Base-by-base conservation (phyloP, 164 flowering plant species). In the Tetracentron sinense region DNA sequence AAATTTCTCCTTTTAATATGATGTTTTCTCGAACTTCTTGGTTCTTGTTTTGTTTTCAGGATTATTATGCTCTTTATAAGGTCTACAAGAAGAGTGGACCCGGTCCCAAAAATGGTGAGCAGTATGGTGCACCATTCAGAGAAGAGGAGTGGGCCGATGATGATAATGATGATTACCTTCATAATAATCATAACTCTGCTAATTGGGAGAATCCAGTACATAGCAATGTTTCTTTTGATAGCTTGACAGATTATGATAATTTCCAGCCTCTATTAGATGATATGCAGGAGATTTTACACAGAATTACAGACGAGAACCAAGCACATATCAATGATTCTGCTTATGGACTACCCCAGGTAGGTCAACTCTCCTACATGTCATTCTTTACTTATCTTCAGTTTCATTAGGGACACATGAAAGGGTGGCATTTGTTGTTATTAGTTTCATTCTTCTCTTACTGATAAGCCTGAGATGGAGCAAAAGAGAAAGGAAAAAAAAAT, bases 81-180 rank as follows among this genome's bases (percentile, higher is more conserved):
- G 75, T 84, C 19, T 95, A 35, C 69, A 85, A 83, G 65, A 95
- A 95, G 70, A 92, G 99, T 75, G 99, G 99, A 38, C 75, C 99
- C 56, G 99, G 99, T 61, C 99, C 99, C 20, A 92, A 92, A 71
- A 92, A 92, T 81, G 99, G 99, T 1, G 99, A 88, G 76, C 94
- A 95, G 63, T 95, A 95, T 76, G 99, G 99, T 20, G 97, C 97
- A 0, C 92, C 87, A 6, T 87, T 91, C 66, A 77, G 57, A 47
- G 99, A 95, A 62, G 99, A 95, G 67, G 96, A 88, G 0, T 95
- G 97, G 96, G 74, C 61, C 27, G 97, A 90, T 59, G 88, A 90
- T 47, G 90, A 78, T 31, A 66, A 61, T 50, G 10, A 66, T 56
- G 62, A 67, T n/a, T n/a, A n/a, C n/a, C n/a, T n/a, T n/a, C n/a